Evolutionary conservation across 805 yeast genomes (phyloP).

Genomic region (Ogataea pignaliae): DNA sequence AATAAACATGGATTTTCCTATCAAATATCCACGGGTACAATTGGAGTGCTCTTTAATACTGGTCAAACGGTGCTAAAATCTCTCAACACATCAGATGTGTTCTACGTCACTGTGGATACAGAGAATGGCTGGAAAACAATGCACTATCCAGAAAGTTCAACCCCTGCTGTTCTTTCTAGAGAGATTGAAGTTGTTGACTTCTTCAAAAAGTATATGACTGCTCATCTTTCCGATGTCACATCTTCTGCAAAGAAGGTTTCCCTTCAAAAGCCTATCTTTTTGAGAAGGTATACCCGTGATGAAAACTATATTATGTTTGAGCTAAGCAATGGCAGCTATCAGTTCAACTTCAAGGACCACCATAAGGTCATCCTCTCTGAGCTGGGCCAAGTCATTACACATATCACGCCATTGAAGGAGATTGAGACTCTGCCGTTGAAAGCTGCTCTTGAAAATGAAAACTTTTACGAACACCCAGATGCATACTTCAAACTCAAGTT

Average conservation of each 20-base stretch:
- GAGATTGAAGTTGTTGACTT: constrained; percentile 83
- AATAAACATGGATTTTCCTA: constrained; percentile 94
- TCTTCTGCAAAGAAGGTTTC: constrained; percentile 43
- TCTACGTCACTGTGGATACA: constrained; percentile 52
- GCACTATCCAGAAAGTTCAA: constrained; percentile 37
- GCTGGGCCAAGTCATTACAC: constrained; percentile 71
- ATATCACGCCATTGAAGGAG: constrained; percentile 72
- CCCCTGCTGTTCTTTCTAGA: constrained; percentile 51
- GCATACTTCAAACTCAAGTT: constrained; percentile 44
- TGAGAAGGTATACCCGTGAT: constrained; percentile 79
- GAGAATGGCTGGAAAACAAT: constrained; percentile 52
- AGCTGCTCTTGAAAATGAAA: constrained; percentile 42
- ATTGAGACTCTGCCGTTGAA: constrained; percentile 61
- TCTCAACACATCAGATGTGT: constrained; percentile 57
- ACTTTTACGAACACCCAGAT: constrained; percentile 38
- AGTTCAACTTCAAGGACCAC: constrained; percentile 94
- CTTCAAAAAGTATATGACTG: constrained; percentile 88
- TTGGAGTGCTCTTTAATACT: constrained; percentile 87
- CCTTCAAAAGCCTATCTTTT: constrained; percentile 63
- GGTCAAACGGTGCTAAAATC: constrained; percentile 76
- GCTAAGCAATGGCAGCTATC: constrained; percentile 86
- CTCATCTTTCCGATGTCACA: constrained; percentile 78
- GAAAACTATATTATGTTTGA: constrained; percentile 86
- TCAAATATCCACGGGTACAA: constrained; percentile 82
- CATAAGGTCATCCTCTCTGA: constrained; percentile 80